phyloP scores from a whole-genome alignment of 345 rosid genomes.

The Citrus maxima region DNA sequence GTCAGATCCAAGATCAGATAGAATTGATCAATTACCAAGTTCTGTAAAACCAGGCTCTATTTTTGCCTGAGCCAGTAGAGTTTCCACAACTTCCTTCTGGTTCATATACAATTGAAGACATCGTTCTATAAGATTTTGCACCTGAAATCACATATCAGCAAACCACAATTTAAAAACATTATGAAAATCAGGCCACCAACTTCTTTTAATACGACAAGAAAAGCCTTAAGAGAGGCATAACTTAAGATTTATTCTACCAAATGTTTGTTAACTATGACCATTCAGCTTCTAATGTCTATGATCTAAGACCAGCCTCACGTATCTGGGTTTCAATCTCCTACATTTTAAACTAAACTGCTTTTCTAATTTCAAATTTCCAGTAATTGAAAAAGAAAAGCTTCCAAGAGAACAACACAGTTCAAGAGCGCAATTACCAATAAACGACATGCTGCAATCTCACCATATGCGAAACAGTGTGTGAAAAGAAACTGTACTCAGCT shows the following conservation, averaged over 20 bases:
- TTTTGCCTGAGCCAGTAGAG: slow-evolving; percentile 78
- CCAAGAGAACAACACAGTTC: not conserved
- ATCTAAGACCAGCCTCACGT: not conserved
- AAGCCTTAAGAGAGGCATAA: not conserved
- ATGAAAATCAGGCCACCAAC: not conserved
- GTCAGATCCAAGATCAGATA: slow-evolving; percentile 3
- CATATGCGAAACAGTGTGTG: not conserved
- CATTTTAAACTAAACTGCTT: not conserved
- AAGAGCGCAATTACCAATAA: not conserved
- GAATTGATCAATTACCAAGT: slow-evolving; percentile 56
- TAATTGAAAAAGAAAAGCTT: not conserved
- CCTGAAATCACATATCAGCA: slow-evolving; percentile 43
- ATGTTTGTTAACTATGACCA: not conserved
- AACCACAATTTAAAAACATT: slow-evolving; percentile 1
- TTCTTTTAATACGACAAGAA: not conserved
- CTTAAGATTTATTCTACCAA: not conserved
- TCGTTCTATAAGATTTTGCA: slow-evolving; percentile 89
- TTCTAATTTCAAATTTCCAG: not conserved
- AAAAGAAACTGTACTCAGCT: not conserved
- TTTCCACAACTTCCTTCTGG: slow-evolving; percentile 88
- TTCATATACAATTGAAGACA: slow-evolving; percentile 97
- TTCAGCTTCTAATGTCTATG: not conserved
- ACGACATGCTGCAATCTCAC: not conserved
- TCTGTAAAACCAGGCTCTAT: slow-evolving; percentile 98
- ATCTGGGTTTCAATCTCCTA: not conserved